phyloP scores from a whole-genome alignment of 441 rosid species.

The Kokia cookei region DNA sequence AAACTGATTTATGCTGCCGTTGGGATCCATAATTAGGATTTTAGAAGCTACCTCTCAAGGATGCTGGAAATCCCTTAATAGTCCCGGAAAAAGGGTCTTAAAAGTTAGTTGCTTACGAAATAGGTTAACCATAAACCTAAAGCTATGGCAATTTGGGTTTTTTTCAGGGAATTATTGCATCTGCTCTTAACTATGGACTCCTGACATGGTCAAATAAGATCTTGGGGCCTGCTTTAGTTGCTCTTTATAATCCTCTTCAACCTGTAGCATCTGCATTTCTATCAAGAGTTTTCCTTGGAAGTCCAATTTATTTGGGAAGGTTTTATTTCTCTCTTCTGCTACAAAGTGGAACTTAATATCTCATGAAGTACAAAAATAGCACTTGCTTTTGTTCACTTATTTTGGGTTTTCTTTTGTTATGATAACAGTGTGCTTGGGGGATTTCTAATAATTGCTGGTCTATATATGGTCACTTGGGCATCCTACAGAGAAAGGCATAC shows the following conservation, averaged over 20 bases:
- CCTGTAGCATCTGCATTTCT: conserved; percentile 87
- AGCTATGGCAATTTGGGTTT: neutral
- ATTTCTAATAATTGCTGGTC: conserved; percentile 72
- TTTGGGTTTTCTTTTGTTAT: conserved; percentile 12
- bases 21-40: neutral
- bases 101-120: neutral
- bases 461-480: conserved; percentile 94
- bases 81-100: neutral
- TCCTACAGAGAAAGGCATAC: conserved; percentile 59
- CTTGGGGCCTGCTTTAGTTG: conserved; percentile 91
- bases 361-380: neutral
- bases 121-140: neutral
- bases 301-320: conserved; percentile 95
- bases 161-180: conserved; percentile 71
- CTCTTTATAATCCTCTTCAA: conserved; percentile 96
- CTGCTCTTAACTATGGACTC: conserved; percentile 86
- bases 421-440: conserved; percentile 75
- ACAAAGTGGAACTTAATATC: neutral
- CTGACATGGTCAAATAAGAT: conserved; percentile 97
- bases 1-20: neutral
- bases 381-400: neutral
- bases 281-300: conserved; percentile 86
- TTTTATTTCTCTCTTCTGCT: conserved; percentile 16
- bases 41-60: neutral
- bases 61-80: neutral